Conservation (phyloP, 495 filamentous ascomycete genomes). For the Aspergillus nanangensis region DNA sequence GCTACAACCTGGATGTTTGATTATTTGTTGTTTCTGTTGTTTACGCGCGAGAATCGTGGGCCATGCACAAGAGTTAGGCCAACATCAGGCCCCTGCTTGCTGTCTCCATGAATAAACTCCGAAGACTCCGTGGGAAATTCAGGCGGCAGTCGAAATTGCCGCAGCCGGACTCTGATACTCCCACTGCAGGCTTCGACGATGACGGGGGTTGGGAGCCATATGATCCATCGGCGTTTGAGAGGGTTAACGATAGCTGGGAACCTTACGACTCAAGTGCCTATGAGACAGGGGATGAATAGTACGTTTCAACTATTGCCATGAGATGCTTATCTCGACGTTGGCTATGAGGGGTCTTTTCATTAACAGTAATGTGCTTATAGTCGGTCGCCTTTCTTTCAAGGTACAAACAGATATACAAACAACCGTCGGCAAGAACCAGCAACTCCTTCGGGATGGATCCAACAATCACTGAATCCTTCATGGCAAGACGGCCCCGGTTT, state of each 20-base stretch:
- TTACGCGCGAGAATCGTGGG: too few species aligned
- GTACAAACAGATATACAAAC: not conserved
- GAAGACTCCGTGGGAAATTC: not conserved
- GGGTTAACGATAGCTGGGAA: too few species aligned
- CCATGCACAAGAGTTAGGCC: too few species aligned
- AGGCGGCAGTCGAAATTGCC: not conserved
- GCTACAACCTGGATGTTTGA: too few species aligned
- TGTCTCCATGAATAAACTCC: not conserved
- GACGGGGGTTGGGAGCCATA: not conserved
- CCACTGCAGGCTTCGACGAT: not conserved
- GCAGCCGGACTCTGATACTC: not conserved
- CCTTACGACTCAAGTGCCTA: too few species aligned
- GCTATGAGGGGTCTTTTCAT: too few species aligned
- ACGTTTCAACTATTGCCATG: too few species aligned
- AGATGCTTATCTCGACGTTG: too few species aligned
- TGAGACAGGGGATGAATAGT: not conserved
- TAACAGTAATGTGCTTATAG: too few species aligned
- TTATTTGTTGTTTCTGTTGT: too few species aligned
- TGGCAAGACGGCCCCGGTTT: not conserved
- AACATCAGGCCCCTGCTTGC: too few species aligned
- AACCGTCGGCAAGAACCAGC: not conserved
- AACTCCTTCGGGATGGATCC: not conserved
- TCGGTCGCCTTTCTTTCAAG: not conserved
- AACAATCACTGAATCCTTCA: not conserved
- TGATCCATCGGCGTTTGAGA: not conserved